Evolutionary conservation across 257 asterid genomes (phyloP), one percentile per base, ranked within the genome.

Genomic region (Solanum rostratum): DNA sequence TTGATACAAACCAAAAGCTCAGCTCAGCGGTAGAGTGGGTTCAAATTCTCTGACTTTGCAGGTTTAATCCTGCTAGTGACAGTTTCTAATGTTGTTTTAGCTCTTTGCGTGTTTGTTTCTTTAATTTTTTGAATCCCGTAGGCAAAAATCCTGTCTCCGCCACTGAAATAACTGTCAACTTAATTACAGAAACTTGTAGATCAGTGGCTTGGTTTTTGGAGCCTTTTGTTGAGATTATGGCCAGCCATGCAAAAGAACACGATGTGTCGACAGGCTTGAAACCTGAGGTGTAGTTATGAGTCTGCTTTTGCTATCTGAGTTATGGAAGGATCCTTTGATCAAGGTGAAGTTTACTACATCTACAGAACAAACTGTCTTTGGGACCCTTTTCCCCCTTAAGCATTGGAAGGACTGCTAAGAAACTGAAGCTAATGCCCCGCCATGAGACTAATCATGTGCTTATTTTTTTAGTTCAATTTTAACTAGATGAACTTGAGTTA

Each of bases 401-500:
- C 30, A 20, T 19, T 68, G 79, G 27, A 33, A 68, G 49, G 18
- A 68, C 76, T 33, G 76, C 76, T 68, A 60, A 7, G 30, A 39
- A 69, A 29, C 79, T 69, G 79, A 69, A 69, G 53, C 30, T 69
- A 39, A 39, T 69, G 52, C 79, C 52, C 5, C 10, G 52, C 52
- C 18, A 39, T 4, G 30, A 49, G 27, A 46, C 24, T 49, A 76
- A 45, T 22, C 14, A 13, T 11, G 27, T 76, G 20, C 22, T 49
- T 76, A 5, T 22, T 14, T 14, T 18, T 46, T 41, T 41, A 59
- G 81, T 12, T 20, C 13, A 45, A 22, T 73, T 63, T 30, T 84
- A 88, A 90, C 93, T 88, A 93, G 91, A 65, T 82, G 85, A 62
- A 81, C 74, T 69, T 18, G 50, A 60, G 62, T 55, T 45, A 82